Percentiles rank a stretch among this genome's conserved stretches.
Evolutionary conservation across 176 grass and related monocot genomes (phyloP).

Genomic region (Poa annua): DNA sequence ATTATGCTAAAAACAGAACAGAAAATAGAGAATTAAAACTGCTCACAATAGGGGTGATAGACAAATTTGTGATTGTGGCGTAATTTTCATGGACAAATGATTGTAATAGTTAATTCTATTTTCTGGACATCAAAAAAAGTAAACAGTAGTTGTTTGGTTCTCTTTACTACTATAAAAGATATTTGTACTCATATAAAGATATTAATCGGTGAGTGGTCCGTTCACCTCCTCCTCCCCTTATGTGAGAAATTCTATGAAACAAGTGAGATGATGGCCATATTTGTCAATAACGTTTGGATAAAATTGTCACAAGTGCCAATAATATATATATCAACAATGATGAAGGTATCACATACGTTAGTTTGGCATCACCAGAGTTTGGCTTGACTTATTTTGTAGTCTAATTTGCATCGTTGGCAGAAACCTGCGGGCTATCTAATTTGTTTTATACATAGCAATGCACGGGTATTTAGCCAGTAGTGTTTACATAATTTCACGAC

Average conservation of each 20-base stretch:
- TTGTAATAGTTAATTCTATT: slow-evolving; percentile 6
- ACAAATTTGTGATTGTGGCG: neutral
- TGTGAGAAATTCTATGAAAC: neutral
- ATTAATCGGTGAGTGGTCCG: neutral
- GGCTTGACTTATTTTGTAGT: neutral
- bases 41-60: neutral
- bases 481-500: neutral
- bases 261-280: neutral
- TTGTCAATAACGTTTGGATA: neutral
- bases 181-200: neutral
- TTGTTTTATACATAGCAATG: neutral
- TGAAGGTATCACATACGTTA: neutral
- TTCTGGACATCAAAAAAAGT: neutral
- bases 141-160: neutral
- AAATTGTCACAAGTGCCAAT: neutral
- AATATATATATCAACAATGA: neutral
- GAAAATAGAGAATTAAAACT: neutral
- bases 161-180: no score
- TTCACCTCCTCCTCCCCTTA: neutral
- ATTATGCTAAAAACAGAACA: slow-evolving; percentile 21
- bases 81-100: slow-evolving; percentile 10
- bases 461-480: neutral
- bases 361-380: neutral
- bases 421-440: neutral
- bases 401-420: neutral